A percentile compares a stretch with the other conserved stretches of the same genome.
These are phyloP conservation scores for Lenzites betulinus DNA, from an alignment of 768 basidiomycete species.

Conservation along the genomic window DNA sequence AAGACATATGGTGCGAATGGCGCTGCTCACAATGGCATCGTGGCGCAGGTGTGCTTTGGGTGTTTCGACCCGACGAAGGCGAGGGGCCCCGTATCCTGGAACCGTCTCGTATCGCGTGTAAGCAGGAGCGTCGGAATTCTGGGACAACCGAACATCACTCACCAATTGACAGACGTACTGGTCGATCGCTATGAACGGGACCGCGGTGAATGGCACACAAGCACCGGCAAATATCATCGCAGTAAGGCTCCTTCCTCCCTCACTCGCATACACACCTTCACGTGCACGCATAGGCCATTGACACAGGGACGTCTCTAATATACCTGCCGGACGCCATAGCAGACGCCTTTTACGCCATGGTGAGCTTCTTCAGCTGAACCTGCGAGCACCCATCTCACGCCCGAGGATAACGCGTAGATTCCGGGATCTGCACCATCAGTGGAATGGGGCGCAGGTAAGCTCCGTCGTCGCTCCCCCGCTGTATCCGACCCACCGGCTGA, in stretches of 20 bases:
- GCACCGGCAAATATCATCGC: constrained; percentile 36
- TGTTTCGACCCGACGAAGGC: constrained; percentile 43
- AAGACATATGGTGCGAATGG: neutral
- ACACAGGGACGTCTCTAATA: constrained; percentile 68
- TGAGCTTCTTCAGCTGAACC: constrained; percentile 21
- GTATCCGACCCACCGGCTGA: neutral
- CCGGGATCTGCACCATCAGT: constrained; percentile 45
- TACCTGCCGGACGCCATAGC: constrained; percentile 53
- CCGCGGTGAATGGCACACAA: constrained; percentile 37
- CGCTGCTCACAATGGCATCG: neutral
- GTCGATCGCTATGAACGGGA: constrained; percentile 51
- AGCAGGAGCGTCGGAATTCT: neutral
- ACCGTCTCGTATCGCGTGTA: constrained; percentile 39
- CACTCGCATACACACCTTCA: constrained; percentile 2
- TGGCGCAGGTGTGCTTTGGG: constrained; percentile 42
- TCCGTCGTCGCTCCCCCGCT: too few relatives aligned
- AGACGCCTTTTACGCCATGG: constrained; percentile 47
- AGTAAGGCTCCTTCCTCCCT: constrained; percentile 31
- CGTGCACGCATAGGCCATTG: constrained; percentile 50
- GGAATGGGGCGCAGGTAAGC: constrained; percentile 46
- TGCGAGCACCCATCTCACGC: neutral
- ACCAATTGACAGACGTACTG: constrained; percentile 53
- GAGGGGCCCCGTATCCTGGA: constrained; percentile 39
- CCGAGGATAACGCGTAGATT: constrained; percentile 39
- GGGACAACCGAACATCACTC: neutral